Base-by-base conservation (phyloP, 441 rosid species). In the Erodium trifolium region DNA sequence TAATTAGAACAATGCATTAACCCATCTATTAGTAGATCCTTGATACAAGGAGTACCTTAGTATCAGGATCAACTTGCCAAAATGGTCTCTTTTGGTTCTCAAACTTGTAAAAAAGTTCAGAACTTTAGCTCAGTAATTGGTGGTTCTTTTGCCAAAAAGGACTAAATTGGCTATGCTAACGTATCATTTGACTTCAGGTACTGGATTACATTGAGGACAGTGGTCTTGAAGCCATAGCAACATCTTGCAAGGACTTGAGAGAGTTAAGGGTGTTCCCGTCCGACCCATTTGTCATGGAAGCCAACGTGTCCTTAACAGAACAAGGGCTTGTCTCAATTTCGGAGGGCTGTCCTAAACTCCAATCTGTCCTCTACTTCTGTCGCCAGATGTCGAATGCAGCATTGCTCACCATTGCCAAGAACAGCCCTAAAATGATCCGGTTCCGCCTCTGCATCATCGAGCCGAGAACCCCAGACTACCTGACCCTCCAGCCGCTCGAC, bases 321-420 rank as follows among this genome's bases (percentile, higher is more conserved):
- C 87, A 79, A 18, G 97, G 99, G 65, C 82, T 94, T 71, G 92
- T 94, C 0, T 92, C 95, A 0, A 82, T 94, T 34, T 87, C 98
- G 16, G 78, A 71, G 27, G 98, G 98, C 37, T 93, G 98, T 75
- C 87, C 84, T 0, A 93, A 86, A 84, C 97, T 93, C 59, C 80
- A 87, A 53, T 93, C 98, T 1, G 74, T 93, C 72, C 85, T 93
- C 6, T 93, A 93, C 81, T 93, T 93, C 81, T 93, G 98, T 76
- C 82, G 84, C 78, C 98, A 87, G 84, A 90, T 93, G 97, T 88
- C 98, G 9, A 93, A 93, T 75, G 90, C 87, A 14, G 98, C 98
- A 65, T 91, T 93, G 35, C 80, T 82, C 51, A 83, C 91, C 12
- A 91, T 93, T 10, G 93, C 97, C 63, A 88, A 78, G 82, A 89